phyloP scores from a whole-genome alignment of 2,329 filamentous ascomycete species.

The Fusarium sacchari region DNA sequence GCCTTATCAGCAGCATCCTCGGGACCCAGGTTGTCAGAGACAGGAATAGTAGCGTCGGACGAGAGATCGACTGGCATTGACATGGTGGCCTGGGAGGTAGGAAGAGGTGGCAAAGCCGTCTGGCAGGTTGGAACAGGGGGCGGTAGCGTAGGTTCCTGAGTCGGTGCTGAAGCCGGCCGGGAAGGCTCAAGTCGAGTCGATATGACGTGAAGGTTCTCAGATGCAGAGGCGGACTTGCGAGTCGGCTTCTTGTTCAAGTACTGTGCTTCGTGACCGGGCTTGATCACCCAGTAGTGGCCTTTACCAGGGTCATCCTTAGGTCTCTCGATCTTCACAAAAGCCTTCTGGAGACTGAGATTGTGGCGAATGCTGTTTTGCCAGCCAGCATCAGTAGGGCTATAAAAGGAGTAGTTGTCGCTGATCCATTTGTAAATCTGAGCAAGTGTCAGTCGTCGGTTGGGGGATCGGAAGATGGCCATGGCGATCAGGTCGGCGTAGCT shows the following conservation, averaged over 20 bases:
- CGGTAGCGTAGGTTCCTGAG: conserved; percentile 60
- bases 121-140: conserved; percentile 54
- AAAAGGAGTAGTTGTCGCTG: conserved; percentile 92
- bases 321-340: conserved; percentile 93
- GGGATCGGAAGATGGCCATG: conserved; percentile 93
- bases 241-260: conserved; percentile 88
- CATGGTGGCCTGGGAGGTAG: conserved; percentile 51
- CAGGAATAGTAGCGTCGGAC: conserved; percentile 80
- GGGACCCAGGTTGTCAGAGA: conserved; percentile 71
- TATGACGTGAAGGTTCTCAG: conserved; percentile 68
- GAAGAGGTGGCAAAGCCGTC: conserved; percentile 53
- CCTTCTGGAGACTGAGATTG: conserved; percentile 96
- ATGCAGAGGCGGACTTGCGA: conserved; percentile 66
- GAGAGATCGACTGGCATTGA: conserved; percentile 68
- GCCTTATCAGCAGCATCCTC: conserved; percentile 60
- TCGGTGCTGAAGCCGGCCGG: conserved; percentile 51
- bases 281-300: conserved; percentile 96
- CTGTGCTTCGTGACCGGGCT: conserved; percentile 85
- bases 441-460: conserved; percentile 84
- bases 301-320: conserved; percentile 98
- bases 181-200: conserved; percentile 65
- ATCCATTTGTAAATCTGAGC: conserved; percentile 99
- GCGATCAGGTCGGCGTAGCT: conserved; percentile 96
- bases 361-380: conserved; percentile 99
- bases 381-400: conserved; percentile 83